Conservation (phyloP, 2,329 filamentous ascomycete species). For the Ascochyta viciae-villosae region DNA sequence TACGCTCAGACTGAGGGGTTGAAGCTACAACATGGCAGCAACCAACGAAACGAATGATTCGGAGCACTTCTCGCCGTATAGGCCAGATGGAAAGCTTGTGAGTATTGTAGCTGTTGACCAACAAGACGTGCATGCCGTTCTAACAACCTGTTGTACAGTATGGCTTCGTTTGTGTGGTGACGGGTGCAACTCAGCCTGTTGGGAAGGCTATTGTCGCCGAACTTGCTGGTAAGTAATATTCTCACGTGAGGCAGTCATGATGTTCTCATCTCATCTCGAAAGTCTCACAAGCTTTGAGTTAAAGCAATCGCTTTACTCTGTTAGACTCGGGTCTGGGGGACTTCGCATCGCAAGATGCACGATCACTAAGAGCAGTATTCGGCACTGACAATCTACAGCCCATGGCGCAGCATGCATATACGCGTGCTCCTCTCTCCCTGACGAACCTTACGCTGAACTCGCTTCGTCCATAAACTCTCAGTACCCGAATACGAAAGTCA, state of each 20-base stretch:
- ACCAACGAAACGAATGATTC: slow-evolving; percentile 40
- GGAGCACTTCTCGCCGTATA: slow-evolving; percentile 64
- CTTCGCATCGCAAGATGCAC: neutral
- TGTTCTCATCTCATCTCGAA: neutral
- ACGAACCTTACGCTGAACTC: slow-evolving; percentile 53
- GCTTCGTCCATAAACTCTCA: slow-evolving; percentile 51
- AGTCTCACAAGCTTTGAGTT: neutral
- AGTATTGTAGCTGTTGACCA: slow-evolving; percentile 25
- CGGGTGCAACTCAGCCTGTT: slow-evolving; percentile 66
- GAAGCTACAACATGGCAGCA: slow-evolving; percentile 12
- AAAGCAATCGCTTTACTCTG: neutral
- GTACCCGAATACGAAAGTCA: slow-evolving; percentile 65
- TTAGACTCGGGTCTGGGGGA: neutral
- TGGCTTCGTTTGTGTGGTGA: slow-evolving; percentile 70
- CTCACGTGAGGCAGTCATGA: neutral
- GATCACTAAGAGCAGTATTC: neutral
- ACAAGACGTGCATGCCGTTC: neutral
- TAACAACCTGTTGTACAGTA: slow-evolving; percentile 51
- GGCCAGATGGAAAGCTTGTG: slow-evolving; percentile 64
- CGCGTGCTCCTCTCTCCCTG: slow-evolving; percentile 58
- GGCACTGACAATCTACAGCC: slow-evolving; percentile 48
- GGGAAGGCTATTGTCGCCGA: slow-evolving; percentile 67
- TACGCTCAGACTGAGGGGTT: no score
- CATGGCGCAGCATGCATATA: slow-evolving; percentile 71
- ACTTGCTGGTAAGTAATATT: slow-evolving; percentile 58